Percentiles rank a stretch among this genome's conserved stretches.
Evolutionary conservation across 306 rosid genomes (phyloP).

Genomic region (Vigna nakashimae): DNA sequence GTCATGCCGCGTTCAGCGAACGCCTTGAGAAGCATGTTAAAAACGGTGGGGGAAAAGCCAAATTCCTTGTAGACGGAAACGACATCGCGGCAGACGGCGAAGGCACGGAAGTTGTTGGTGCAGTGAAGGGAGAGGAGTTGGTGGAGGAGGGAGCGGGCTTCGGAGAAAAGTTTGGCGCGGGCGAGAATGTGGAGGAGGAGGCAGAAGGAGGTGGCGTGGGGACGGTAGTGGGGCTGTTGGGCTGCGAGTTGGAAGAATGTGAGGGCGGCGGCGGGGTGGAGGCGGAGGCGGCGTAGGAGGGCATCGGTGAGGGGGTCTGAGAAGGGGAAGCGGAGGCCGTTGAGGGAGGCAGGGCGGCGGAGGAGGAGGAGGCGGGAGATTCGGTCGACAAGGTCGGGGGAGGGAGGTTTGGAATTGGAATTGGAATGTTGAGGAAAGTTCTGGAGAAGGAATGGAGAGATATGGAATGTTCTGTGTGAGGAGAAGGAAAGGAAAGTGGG

Average conservation of each 20-base stretch:
- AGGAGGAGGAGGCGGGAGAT: conserved; percentile 78
- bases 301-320: conserved; percentile 74
- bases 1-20: conserved; percentile 70
- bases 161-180: conserved; percentile 66
- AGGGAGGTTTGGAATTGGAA: conserved; percentile 47
- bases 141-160: conserved; percentile 57
- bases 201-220: conserved; percentile 63
- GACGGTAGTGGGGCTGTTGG: conserved; percentile 64
- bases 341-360: conserved; percentile 63
- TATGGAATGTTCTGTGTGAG: neutral
- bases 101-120: conserved; percentile 52
- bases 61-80: conserved; percentile 58
- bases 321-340: conserved; percentile 56
- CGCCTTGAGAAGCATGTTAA: conserved; percentile 74
- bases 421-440: neutral
- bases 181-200: conserved; percentile 73
- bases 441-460: conserved; percentile 43
- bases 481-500: neutral
- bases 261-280: conserved; percentile 67
- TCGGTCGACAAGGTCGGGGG: conserved; percentile 53
- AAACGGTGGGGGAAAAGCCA: conserved; percentile 63
- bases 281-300: conserved; percentile 72
- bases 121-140: conserved; percentile 54
- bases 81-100: conserved; percentile 56
- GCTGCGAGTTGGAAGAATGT: conserved; percentile 65